A percentile compares a stretch with the other conserved stretches of the same genome.
Evolutionary conservation across 805 yeast genomes (phyloP).

Genomic region (Cyberlindnera mississippiensis): DNA sequence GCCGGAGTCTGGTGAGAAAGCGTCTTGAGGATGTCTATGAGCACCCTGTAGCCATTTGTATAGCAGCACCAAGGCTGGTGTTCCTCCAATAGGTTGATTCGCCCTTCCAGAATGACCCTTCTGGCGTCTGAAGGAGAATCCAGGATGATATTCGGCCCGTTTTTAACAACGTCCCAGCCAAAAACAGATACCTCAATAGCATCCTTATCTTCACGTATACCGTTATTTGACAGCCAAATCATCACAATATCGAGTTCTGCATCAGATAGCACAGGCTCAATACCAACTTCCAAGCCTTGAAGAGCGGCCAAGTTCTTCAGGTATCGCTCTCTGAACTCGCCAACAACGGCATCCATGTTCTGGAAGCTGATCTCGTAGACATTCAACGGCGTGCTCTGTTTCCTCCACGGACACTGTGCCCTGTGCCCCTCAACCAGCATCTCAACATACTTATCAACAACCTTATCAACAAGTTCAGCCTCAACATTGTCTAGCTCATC

Average conservation of each 20-base stretch:
- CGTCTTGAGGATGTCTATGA: constrained; percentile 12
- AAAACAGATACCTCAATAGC: constrained; percentile 26
- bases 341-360: constrained; percentile 11
- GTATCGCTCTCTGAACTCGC: constrained; percentile 8
- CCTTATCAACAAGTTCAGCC: constrained; percentile 6
- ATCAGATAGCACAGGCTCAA: constrained; percentile 4
- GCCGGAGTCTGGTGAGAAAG: constrained; percentile 1
- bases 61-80: constrained; percentile 38
- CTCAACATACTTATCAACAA: constrained; percentile 15
- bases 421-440: constrained; percentile 15
- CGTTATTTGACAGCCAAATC: constrained; percentile 13
- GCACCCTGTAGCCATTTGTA: constrained; percentile 21
- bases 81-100: constrained; percentile 31
- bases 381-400: constrained; percentile 17
- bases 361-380: constrained; percentile 16
- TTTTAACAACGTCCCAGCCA: constrained; percentile 36
- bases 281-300: neutral
- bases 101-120: constrained; percentile 29
- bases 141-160: constrained; percentile 27
- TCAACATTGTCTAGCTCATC: constrained; percentile 4
- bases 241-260: constrained; percentile 1
- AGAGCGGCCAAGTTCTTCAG: constrained; percentile 4
- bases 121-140: constrained; percentile 34
- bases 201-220: constrained; percentile 8
- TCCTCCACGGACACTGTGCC: constrained; percentile 24